Conservation (phyloP, 768 basidiomycete genomes). For the Phlebiopsis flavidoalba region DNA sequence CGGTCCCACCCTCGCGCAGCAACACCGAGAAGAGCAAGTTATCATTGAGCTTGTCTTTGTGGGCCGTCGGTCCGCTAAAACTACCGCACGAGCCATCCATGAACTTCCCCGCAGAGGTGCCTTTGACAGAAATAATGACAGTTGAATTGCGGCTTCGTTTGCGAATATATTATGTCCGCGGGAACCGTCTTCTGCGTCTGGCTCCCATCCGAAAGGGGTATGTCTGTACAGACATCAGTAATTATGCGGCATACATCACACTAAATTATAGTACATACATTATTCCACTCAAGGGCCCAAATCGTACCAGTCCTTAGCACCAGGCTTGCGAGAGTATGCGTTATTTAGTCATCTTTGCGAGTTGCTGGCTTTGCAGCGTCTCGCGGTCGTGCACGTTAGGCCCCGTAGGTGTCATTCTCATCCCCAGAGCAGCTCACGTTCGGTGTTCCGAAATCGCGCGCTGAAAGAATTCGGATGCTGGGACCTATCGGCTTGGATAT, state of each 20-base stretch:
- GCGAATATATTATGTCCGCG: slow-evolving; percentile 92
- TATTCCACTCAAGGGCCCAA: slow-evolving; percentile 59
- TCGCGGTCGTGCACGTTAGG: slow-evolving; percentile 73
- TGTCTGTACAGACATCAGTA: slow-evolving; percentile 33
- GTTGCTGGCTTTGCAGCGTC: slow-evolving; percentile 58
- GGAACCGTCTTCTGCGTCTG: slow-evolving; percentile 82
- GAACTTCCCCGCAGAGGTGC: slow-evolving; percentile 73
- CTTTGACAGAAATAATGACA: slow-evolving; percentile 87
- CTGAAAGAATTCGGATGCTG: slow-evolving; percentile 23
- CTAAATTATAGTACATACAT: slow-evolving; percentile 31
- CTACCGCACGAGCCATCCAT: slow-evolving; percentile 44
- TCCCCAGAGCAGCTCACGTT: slow-evolving; percentile 61
- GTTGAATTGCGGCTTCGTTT: slow-evolving; percentile 75
- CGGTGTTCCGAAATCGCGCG: slow-evolving; percentile 31
- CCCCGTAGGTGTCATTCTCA: slow-evolving; percentile 31
- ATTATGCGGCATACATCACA: no score
- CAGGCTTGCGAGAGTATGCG: slow-evolving; percentile 58
- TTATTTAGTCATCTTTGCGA: slow-evolving; percentile 92
- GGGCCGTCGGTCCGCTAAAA: slow-evolving; percentile 73
- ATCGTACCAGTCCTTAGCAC: slow-evolving; percentile 66
- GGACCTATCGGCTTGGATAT: slow-evolving; percentile 47
- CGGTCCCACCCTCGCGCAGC: slow-evolving; percentile 90
- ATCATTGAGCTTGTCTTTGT: slow-evolving; percentile 92
- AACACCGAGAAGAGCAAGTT: slow-evolving; percentile 91
- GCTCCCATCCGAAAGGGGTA: slow-evolving; percentile 93